These are phyloP conservation scores for Flaveria robusta DNA, from an alignment of 129 eudicot species.

Conservation along the genomic window DNA sequence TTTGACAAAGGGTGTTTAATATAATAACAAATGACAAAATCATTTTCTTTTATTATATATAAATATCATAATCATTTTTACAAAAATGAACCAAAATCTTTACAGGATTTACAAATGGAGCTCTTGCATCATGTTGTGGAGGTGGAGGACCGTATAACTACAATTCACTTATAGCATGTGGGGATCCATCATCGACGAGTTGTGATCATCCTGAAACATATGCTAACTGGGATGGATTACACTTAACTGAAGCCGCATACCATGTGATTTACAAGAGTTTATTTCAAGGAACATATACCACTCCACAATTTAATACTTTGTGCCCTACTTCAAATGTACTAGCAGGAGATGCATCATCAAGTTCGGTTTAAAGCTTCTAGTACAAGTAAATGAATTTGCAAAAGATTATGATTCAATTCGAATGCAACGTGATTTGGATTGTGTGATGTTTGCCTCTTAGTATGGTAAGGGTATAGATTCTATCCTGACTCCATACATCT, in stretches of 20 bases:
- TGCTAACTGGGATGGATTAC: constrained; percentile 74
- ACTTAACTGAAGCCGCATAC: constrained; percentile 59
- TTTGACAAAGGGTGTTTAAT: too few relatives aligned
- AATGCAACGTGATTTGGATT: too few relatives aligned
- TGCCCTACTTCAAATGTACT: constrained; percentile 22
- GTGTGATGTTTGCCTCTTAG: too few relatives aligned
- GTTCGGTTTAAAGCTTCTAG: constrained; percentile 32
- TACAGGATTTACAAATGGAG: constrained; percentile 51
- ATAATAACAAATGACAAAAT: too few relatives aligned
- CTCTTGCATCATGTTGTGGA: constrained; percentile 67
- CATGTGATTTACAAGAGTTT: constrained; percentile 39
- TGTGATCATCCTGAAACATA: constrained; percentile 48
- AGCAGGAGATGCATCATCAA: constrained; percentile 24
- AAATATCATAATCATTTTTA: too few relatives aligned
- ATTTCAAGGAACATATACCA: constrained; percentile 42
- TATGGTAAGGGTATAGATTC: too few relatives aligned
- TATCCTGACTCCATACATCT: too few relatives aligned
- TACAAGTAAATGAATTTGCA: constrained; percentile 3
- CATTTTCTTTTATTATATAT: too few relatives aligned
- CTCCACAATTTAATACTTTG: constrained; percentile 32
- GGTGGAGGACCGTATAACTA: constrained; percentile 58
- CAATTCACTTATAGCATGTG: constrained; percentile 40
- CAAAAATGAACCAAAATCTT: not conserved
- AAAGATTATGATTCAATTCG: too few relatives aligned
- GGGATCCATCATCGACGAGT: constrained; percentile 21